These are phyloP conservation scores for Laguncularia racemosa DNA, from an alignment of 345 rosid species.

Conservation along the genomic window DNA sequence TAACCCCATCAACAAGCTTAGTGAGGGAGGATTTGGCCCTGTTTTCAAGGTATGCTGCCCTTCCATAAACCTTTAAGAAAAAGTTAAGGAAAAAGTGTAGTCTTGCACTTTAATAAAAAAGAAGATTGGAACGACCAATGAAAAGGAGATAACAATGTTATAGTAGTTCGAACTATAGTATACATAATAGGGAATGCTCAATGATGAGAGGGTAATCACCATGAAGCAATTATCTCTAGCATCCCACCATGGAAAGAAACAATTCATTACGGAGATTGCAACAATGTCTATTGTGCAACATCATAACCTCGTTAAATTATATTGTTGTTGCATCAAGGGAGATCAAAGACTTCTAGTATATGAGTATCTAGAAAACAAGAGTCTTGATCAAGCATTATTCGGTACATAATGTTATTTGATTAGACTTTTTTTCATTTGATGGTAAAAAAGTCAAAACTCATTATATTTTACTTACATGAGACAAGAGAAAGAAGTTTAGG, in stretches of 20 bases:
- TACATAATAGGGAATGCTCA: no score
- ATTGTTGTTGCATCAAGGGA: slow-evolving; percentile 63
- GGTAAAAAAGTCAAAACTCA: no score
- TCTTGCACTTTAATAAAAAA: no score
- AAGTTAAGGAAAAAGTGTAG: neutral
- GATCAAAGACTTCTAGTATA: slow-evolving; percentile 41
- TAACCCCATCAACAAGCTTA: no score
- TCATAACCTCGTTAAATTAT: slow-evolving; percentile 59
- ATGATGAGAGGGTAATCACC: slow-evolving; percentile 59
- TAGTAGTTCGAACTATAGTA: neutral
- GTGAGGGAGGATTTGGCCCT: no score
- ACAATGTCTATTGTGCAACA: slow-evolving; percentile 58
- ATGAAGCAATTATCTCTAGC: slow-evolving; percentile 58
- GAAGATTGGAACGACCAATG: neutral
- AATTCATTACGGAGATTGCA: slow-evolving; percentile 67
- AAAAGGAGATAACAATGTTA: neutral
- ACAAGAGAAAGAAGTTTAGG: no score
- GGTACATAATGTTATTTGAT: no score
- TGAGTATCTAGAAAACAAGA: no score
- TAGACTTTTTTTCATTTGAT: no score
- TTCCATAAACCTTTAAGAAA: neutral
- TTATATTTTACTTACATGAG: no score
- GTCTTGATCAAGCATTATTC: no score
- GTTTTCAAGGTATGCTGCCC: slow-evolving; percentile 47
- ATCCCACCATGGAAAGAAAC: slow-evolving; percentile 63